These are phyloP conservation scores for Linum trigynum DNA, from an alignment of 345 rosid species.

Conservation along the genomic window DNA sequence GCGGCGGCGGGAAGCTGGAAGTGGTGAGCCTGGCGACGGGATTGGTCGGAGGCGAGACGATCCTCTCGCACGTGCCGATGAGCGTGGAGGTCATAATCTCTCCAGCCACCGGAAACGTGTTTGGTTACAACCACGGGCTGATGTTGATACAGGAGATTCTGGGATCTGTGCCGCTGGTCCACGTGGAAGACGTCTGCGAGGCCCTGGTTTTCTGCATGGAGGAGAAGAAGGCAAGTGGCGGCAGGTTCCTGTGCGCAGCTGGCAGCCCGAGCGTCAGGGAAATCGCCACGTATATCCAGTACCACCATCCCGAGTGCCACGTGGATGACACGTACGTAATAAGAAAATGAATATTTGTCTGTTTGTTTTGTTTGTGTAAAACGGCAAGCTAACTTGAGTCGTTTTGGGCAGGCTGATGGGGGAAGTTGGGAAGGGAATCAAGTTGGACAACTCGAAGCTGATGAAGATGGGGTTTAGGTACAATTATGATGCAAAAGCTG, in stretches of 20 bases:
- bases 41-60: slow-evolving; percentile 23
- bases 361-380: neutral
- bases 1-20: slow-evolving; percentile 12
- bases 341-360: neutral
- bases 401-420: neutral
- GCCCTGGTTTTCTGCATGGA: slow-evolving; percentile 37
- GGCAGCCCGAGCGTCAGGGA: slow-evolving; percentile 16
- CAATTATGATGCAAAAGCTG: slow-evolving; percentile 15
- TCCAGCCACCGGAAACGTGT: slow-evolving; percentile 9
- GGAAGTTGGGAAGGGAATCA: neutral
- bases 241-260: slow-evolving; percentile 26
- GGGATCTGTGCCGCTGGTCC: slow-evolving; percentile 40
- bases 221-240: slow-evolving; percentile 19
- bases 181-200: slow-evolving; percentile 38
- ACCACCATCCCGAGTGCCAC: slow-evolving; percentile 14
- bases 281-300: slow-evolving; percentile 1
- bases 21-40: slow-evolving; percentile 28
- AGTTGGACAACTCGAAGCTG: slow-evolving; percentile 12
- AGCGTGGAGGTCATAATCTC: slow-evolving; percentile 12
- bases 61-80: slow-evolving; percentile 9
- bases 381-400: neutral
- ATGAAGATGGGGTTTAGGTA: slow-evolving; percentile 24
- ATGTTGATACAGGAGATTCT: slow-evolving; percentile 27
- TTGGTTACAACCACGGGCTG: neutral
- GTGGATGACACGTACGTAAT: slow-evolving; percentile 14